A percentile compares a stretch with the other conserved stretches of the same genome.
phyloP scores from a whole-genome alignment of 2,329 filamentous ascomycete genomes.

The Fusarium solani-melongenae region DNA sequence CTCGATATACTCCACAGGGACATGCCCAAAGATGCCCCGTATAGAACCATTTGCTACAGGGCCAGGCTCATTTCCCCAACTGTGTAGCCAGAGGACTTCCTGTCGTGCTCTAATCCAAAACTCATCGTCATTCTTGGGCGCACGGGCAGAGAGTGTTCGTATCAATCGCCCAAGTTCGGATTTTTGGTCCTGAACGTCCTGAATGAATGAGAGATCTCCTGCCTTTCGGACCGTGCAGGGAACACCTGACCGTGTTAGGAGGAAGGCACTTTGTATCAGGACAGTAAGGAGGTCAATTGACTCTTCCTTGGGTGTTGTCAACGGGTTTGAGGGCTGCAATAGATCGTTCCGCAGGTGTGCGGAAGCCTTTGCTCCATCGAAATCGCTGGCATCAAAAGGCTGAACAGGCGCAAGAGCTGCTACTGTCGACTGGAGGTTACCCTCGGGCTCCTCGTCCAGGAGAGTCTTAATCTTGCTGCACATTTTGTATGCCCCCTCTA shows the following conservation, averaged over 20 bases:
- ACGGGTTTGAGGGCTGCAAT: constrained; percentile 67
- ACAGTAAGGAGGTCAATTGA: constrained; percentile 71
- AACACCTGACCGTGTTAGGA: constrained; percentile 63
- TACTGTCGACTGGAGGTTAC: constrained; percentile 61
- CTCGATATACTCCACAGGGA: constrained; percentile 73
- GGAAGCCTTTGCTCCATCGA: constrained; percentile 41
- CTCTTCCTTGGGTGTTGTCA: constrained; percentile 70
- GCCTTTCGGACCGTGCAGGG: constrained; percentile 63
- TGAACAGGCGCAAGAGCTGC: constrained; percentile 56
- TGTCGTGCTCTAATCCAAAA: constrained; percentile 72
- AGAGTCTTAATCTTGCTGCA: constrained; percentile 65
- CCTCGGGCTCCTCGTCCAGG: constrained; percentile 68
- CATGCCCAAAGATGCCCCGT: constrained; percentile 70
- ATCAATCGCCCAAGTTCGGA: constrained; percentile 69
- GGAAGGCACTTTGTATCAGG: constrained; percentile 69
- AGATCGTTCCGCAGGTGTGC: constrained; percentile 57
- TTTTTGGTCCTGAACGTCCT: constrained; percentile 73
- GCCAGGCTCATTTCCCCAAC: constrained; percentile 69
- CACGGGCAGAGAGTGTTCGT: constrained; percentile 59
- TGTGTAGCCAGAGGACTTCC: constrained; percentile 78
- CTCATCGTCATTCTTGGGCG: constrained; percentile 69
- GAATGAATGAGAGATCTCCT: constrained; percentile 72
- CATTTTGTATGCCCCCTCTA: constrained; percentile 71
- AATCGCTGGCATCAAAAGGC: constrained; percentile 35
- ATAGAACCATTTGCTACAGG: constrained; percentile 54